phyloP scores from a whole-genome alignment of 2,329 filamentous ascomycete genomes.

The Colletotrichum chrysophilum region DNA sequence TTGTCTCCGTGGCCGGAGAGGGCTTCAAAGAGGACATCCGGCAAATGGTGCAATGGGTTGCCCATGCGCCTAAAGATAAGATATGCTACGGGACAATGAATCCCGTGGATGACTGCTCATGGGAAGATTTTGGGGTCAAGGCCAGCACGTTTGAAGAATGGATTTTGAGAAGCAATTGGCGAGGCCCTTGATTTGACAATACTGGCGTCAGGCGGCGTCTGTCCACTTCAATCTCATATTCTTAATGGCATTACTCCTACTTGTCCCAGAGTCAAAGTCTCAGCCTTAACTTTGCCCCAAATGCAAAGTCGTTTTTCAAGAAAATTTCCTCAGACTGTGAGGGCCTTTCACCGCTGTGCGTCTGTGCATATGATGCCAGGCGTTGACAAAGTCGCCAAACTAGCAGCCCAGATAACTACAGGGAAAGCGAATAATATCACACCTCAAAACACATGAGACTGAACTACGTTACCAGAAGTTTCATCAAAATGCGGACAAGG shows the following conservation, averaged over 20 bases:
- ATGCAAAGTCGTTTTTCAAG: background rate
- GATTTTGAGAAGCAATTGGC: background rate
- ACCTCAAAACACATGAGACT: background rate
- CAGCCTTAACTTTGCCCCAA: too few species aligned
- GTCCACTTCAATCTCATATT: background rate
- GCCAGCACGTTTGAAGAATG: background rate
- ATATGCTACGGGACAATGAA: constrained; percentile 11
- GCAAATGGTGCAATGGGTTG: constrained; percentile 26
- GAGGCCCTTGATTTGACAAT: background rate
- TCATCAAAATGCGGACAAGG: background rate
- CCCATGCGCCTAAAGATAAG: constrained; percentile 8
- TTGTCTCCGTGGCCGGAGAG: constrained; percentile 4
- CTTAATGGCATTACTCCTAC: background rate
- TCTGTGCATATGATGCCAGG: background rate
- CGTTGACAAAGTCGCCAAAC: background rate
- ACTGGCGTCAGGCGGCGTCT: background rate
- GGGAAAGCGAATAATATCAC: background rate
- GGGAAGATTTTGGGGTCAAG: background rate
- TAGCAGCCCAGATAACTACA: background rate
- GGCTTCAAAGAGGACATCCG: constrained; percentile 20
- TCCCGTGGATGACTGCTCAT: background rate
- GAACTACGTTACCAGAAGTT: background rate
- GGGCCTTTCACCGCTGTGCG: background rate
- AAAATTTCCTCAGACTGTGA: background rate
- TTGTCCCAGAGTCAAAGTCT: background rate